Conservation (phyloP, 805 yeast genomes). For the Metschnikowia noctiluminum region DNA sequence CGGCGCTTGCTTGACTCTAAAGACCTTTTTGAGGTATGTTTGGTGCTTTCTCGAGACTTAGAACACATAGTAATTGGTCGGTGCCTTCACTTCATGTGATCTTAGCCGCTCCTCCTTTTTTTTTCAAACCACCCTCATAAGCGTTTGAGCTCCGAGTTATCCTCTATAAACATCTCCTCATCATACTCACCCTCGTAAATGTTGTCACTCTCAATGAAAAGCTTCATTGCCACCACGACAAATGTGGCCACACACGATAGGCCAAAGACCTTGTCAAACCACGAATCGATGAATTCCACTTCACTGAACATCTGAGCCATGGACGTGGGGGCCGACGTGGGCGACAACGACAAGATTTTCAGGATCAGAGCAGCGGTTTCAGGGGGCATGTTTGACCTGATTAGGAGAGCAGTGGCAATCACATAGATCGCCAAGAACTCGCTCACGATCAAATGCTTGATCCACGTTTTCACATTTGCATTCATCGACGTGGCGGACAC, state of each 20-base stretch:
- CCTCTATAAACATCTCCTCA: slow-evolving; percentile 35
- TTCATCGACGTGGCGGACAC: slow-evolving; percentile 16
- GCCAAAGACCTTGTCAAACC: slow-evolving; percentile 53
- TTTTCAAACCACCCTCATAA: slow-evolving; percentile 1
- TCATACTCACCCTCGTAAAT: slow-evolving; percentile 25
- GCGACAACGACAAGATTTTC: slow-evolving; percentile 33
- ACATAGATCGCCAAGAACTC: slow-evolving; percentile 51
- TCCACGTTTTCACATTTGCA: slow-evolving; percentile 25
- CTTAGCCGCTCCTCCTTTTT: too few relatives aligned
- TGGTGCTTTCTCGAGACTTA: too few relatives aligned
- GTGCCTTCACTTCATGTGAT: too few relatives aligned
- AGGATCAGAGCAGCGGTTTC: slow-evolving; percentile 41
- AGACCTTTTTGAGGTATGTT: too few relatives aligned
- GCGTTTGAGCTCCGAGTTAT: slow-evolving; percentile 7
- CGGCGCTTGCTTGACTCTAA: too few relatives aligned
- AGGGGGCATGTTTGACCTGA: slow-evolving; percentile 47
- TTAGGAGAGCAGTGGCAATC: slow-evolving; percentile 48
- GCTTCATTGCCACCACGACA: slow-evolving; percentile 21
- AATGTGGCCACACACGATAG: slow-evolving; percentile 37
- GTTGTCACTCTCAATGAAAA: slow-evolving; percentile 16
- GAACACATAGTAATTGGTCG: too few relatives aligned
- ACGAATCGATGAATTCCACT: slow-evolving; percentile 46
- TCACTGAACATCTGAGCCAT: slow-evolving; percentile 27
- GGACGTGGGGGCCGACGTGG: slow-evolving; percentile 14
- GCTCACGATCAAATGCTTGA: slow-evolving; percentile 36